Evolutionary conservation across 768 basidiomycete genomes (phyloP).

Genomic region (Boletus subparvulus): DNA sequence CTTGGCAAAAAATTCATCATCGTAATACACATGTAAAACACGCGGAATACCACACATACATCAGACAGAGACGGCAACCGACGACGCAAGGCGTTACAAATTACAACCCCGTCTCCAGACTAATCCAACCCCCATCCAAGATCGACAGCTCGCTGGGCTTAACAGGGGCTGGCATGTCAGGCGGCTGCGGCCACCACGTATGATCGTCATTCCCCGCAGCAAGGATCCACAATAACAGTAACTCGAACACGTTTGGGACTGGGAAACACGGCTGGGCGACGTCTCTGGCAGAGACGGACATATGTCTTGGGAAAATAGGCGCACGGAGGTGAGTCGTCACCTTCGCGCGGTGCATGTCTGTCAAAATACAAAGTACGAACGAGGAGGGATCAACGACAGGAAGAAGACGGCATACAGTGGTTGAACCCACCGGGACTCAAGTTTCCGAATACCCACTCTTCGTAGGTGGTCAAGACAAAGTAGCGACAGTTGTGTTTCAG

Average conservation of each 20-base stretch:
- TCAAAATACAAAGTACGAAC: neutral
- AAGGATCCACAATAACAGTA: constrained; percentile 11
- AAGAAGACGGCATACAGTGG: neutral
- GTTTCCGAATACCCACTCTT: constrained; percentile 16
- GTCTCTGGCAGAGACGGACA: neutral
- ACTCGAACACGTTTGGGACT: constrained; percentile 12
- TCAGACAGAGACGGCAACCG: no score
- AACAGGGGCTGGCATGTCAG: neutral
- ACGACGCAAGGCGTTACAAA: neutral
- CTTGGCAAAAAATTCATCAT: no score
- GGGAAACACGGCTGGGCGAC: neutral
- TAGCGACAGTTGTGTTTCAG: constrained; percentile 4
- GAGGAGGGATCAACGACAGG: neutral
- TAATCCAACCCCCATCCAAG: neutral
- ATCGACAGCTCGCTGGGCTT: neutral
- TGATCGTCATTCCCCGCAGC: neutral
- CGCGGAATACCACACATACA: no score
- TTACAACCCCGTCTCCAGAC: neutral
- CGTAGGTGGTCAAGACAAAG: constrained; percentile 18
- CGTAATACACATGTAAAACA: no score
- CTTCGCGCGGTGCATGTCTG: constrained; percentile 9
- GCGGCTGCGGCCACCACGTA: neutral
- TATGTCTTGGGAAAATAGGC: constrained; percentile 9
- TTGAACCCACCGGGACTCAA: constrained; percentile 7
- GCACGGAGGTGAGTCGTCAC: constrained; percentile 9